A percentile compares a stretch with the other conserved stretches of the same genome.
phyloP scores from a whole-genome alignment of 495 filamentous ascomycete genomes.

The Chaetomium cochliodes region DNA sequence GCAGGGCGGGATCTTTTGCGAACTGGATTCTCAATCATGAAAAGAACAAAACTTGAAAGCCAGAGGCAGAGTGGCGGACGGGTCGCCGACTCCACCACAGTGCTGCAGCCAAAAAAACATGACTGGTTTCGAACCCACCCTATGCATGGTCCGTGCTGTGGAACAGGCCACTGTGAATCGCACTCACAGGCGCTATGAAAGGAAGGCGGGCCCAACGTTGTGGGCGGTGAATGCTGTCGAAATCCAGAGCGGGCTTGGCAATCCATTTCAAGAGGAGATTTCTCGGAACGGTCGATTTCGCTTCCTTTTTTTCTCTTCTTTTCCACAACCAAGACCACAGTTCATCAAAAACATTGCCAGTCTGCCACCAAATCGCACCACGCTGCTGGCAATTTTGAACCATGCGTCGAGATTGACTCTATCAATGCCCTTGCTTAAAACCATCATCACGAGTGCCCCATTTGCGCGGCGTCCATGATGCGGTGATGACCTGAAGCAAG shows the following conservation, averaged over 20 bases:
- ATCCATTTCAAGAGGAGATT: conserved; percentile 20
- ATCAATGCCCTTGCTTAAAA: conserved; percentile 82
- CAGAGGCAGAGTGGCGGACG: conserved; percentile 24
- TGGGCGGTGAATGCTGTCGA: conserved; percentile 32
- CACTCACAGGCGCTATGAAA: too few relatives aligned
- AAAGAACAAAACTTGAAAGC: conserved; percentile 31
- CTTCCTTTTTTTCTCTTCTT: conserved; percentile 30
- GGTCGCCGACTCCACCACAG: conserved; percentile 27
- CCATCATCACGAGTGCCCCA: conserved; percentile 96
- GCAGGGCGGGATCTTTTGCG: conserved; percentile 15
- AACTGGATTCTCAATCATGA: conserved; percentile 21
- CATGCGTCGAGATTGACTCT: conserved; percentile 61
- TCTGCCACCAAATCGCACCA: conserved; percentile 50
- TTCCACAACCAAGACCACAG: conserved; percentile 70
- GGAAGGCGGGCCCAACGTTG: conserved; percentile 21
- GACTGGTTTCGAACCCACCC: conserved; percentile 21
- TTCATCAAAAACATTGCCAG: conserved; percentile 95
- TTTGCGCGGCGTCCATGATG: conserved; percentile 81
- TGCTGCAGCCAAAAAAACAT: conserved; percentile 22
- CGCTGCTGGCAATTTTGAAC: conserved; percentile 85
- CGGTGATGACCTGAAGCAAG: conserved; percentile 92
- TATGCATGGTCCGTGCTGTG: conserved; percentile 8
- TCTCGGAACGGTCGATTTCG: conserved; percentile 17
- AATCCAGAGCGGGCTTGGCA: conserved; percentile 19
- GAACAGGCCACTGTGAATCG: conserved; percentile 1